phyloP scores from a whole-genome alignment of 306 rosid species.

The Nissolia schottii region DNA sequence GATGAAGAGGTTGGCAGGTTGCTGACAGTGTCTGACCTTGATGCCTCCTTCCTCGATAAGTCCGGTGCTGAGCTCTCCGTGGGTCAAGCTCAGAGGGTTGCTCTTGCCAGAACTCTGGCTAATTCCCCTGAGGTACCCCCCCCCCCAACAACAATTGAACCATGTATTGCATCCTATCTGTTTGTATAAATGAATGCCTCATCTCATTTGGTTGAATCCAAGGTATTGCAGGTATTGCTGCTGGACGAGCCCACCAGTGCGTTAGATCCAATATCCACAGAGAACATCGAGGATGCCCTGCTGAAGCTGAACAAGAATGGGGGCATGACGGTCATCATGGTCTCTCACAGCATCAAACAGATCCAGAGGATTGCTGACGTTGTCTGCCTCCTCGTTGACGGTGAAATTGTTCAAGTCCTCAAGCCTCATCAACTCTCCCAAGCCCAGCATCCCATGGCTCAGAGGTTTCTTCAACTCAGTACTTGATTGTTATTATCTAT shows the following conservation, averaged over 20 bases:
- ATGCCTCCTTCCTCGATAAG: constrained; percentile 56
- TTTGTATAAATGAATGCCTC: too few species aligned
- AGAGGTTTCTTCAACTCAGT: constrained; percentile 74
- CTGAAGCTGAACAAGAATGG: constrained; percentile 68
- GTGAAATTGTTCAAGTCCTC: constrained; percentile 73
- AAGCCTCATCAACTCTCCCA: constrained; percentile 58
- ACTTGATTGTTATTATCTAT: constrained; percentile 31
- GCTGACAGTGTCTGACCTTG: constrained; percentile 73
- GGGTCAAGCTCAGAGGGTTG: constrained; percentile 95
- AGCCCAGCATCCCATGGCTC: constrained; percentile 90
- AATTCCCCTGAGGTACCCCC: constrained; percentile 92
- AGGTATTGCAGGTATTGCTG: constrained; percentile 62
- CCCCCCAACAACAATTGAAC: too few species aligned
- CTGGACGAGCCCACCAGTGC: constrained; percentile 96
- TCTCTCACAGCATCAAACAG: constrained; percentile 87
- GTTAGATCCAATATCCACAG: constrained; percentile 86
- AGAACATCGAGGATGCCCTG: constrained; percentile 74
- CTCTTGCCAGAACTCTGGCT: constrained; percentile 90
- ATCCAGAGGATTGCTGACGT: constrained; percentile 85
- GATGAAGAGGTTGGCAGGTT: constrained; percentile 67
- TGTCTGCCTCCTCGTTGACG: constrained; percentile 78
- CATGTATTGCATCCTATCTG: too few species aligned
- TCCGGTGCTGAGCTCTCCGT: constrained; percentile 72
- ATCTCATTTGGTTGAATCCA: too few species aligned
- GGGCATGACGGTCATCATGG: constrained; percentile 73